Conservation (phyloP, 441 rosid species). For the Populus trichocarpa region DNA sequence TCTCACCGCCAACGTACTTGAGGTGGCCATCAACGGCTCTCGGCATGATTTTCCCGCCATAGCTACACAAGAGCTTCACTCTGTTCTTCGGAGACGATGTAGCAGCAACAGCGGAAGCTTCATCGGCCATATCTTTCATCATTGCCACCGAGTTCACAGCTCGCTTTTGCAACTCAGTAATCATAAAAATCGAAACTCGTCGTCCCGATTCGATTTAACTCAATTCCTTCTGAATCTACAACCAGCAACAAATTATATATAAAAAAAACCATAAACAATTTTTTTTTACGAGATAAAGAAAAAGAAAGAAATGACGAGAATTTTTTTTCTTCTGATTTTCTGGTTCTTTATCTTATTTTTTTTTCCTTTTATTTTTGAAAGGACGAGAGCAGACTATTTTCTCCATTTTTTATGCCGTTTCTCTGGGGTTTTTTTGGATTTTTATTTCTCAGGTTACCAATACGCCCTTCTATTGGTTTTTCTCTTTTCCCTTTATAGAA, state of each 20-base stretch:
- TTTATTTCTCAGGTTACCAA: background rate
- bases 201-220: too few relatives aligned
- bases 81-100: conserved; percentile 35
- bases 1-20: conserved; percentile 88
- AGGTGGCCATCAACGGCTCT: conserved; percentile 57
- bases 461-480: background rate
- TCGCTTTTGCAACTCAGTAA: background rate
- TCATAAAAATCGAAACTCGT: background rate
- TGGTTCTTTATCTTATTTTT: background rate
- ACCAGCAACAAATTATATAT: background rate
- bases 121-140: conserved; percentile 11
- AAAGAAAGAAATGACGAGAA: background rate
- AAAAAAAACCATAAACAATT: background rate
- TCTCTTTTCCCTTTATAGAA: too few relatives aligned
- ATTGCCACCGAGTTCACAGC: background rate
- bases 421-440: background rate
- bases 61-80: conserved; percentile 73
- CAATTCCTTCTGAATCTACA: background rate
- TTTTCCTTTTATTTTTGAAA: too few relatives aligned
- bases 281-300: background rate
- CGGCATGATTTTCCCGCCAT: conserved; percentile 82
- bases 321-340: background rate
- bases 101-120: background rate
- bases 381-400: background rate
- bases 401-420: background rate